Base-by-base conservation (phyloP, 176 grass and related monocot species). In the Phoenix dactylifera region DNA sequence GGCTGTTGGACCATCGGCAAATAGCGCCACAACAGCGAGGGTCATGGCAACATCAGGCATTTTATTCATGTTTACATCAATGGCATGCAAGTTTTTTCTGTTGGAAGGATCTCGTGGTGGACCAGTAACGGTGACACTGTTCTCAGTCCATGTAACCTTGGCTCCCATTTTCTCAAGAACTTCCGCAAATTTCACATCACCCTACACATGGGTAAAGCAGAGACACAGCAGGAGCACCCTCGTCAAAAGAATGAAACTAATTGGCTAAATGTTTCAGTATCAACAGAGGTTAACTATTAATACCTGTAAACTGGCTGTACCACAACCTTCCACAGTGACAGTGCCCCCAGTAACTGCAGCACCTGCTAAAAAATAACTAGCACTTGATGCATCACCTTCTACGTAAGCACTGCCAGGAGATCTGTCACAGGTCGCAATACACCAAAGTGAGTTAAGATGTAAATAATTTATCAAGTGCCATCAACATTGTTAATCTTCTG, bases 41-140 rank as follows among this genome's bases (percentile, higher is more conserved):
- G 93, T 98, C 93, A 98, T 98, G 16, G 93, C 93, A 4, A 92
- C 93, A 79, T 98, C 93, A 18, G 93, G 93, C 93, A 98, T 98
- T 68, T 92, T 98, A 71, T 98, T 98, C 88, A 98, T 98, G 76
- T 98, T 92, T 12, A 98, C 93, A 83, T 98, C 93, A 59, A 98
- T 59, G 32, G 84, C 82, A 57, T 85, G 87, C 24, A 98, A 74
- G 68, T 97, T 83, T 74, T 83, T 88, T 64, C 70, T 87, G 63
- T 65, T 81, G 26, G 77, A 89, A 14, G 88, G 72, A 60, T 82
- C 29, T 52, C 84, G 84, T 0, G 82, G 81, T 58, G 93, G 93
- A 64, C 93, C 93, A 22, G 84, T 98, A 59, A 92, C 88, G n/a
- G 76, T 89, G 18, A 98, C 93, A 55, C 88, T 83, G 12, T 86